Percentiles rank a stretch among this genome's conserved stretches.
Evolutionary conservation across 1,284 basidiomycete genomes (phyloP).

Genomic region (Mycena citricolor): DNA sequence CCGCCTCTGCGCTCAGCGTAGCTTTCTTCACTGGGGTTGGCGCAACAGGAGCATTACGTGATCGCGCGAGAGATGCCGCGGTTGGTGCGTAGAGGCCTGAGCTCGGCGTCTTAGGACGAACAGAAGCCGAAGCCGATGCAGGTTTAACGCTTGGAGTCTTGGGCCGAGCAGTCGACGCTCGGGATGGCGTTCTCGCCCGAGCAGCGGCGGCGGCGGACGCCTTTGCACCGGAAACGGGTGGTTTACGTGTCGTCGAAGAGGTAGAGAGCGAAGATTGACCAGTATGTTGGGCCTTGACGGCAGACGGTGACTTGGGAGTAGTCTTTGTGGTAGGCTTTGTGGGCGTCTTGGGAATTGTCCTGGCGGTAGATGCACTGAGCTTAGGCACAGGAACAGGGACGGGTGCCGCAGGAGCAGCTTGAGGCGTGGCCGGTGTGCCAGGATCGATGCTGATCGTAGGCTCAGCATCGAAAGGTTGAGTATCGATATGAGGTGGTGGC

Average conservation of each 20-base stretch:
- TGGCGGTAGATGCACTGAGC: slow-evolving; percentile 20
- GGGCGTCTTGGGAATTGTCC: slow-evolving; percentile 28
- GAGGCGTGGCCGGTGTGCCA: slow-evolving; percentile 21
- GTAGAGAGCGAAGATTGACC: slow-evolving; percentile 48
- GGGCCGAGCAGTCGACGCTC: slow-evolving; percentile 31
- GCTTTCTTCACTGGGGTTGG: slow-evolving; percentile 53
- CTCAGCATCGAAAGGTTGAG: slow-evolving; percentile 23
- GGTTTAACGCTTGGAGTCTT: slow-evolving; percentile 34
- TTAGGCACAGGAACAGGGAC: slow-evolving; percentile 27
- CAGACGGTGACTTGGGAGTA: slow-evolving; percentile 30
- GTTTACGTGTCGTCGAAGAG: slow-evolving; percentile 36
- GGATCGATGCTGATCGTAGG: slow-evolving; percentile 25
- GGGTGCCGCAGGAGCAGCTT: slow-evolving; percentile 17
- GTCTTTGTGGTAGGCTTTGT: slow-evolving; percentile 32
- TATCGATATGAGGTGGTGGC: slow-evolving; percentile 23
- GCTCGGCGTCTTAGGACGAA: slow-evolving; percentile 55
- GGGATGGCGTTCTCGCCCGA: slow-evolving; percentile 33
- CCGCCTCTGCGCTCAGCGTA: slow-evolving; percentile 44
- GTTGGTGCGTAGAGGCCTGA: slow-evolving; percentile 72
- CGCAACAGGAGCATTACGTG: slow-evolving; percentile 50
- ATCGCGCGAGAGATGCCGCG: slow-evolving; percentile 70
- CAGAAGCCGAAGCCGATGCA: slow-evolving; percentile 39
- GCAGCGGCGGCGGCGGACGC: slow-evolving; percentile 19
- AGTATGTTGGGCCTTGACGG: slow-evolving; percentile 53
- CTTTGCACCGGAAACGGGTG: slow-evolving; percentile 17